phyloP scores from a whole-genome alignment of 1,284 basidiomycete genomes.

The Spongispora temasekensis region DNA sequence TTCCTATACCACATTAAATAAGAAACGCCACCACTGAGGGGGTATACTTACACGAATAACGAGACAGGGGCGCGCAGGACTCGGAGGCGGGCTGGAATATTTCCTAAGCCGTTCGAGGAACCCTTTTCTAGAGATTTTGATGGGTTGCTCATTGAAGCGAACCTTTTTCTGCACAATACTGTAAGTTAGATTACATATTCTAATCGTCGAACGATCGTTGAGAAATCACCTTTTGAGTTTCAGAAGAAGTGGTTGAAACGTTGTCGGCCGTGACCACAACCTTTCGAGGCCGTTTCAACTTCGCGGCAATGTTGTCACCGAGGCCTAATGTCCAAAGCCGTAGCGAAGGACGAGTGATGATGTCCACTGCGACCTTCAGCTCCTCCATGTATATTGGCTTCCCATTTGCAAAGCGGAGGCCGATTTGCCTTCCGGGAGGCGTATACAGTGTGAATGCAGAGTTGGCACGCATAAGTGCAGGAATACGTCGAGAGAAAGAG shows the following conservation, averaged over 20 bases:
- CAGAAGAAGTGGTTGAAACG: constrained; percentile 11
- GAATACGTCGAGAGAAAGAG: background rate
- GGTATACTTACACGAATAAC: constrained; percentile 25
- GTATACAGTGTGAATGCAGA: constrained; percentile 2
- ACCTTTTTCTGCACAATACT: constrained; percentile 24
- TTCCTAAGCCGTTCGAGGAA: constrained; percentile 22
- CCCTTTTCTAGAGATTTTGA: constrained; percentile 23
- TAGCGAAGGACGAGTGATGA: constrained; percentile 27
- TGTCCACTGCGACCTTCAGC: constrained; percentile 17
- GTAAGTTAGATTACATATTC: constrained; percentile 11
- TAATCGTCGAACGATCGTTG: background rate
- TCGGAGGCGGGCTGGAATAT: constrained; percentile 14
- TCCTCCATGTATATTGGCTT: constrained; percentile 18
- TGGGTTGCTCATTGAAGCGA: constrained; percentile 30
- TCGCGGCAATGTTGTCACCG: constrained; percentile 1
- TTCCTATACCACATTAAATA: constrained; percentile 14
- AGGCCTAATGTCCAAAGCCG: constrained; percentile 24
- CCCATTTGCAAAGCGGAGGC: constrained; percentile 13
- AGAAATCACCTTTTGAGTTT: constrained; percentile 18
- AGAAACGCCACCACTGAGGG: background rate
- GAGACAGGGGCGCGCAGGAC: constrained; percentile 31
- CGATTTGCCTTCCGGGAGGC: constrained; percentile 9
- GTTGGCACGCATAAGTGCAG: constrained; percentile 18
- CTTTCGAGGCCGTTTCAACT: constrained; percentile 10
- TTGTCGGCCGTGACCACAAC: constrained; percentile 4